A percentile compares a stretch with the other conserved stretches of the same genome.
These are phyloP conservation scores for Populus alba DNA, from an alignment of 345 rosid species.

Conservation along the genomic window DNA sequence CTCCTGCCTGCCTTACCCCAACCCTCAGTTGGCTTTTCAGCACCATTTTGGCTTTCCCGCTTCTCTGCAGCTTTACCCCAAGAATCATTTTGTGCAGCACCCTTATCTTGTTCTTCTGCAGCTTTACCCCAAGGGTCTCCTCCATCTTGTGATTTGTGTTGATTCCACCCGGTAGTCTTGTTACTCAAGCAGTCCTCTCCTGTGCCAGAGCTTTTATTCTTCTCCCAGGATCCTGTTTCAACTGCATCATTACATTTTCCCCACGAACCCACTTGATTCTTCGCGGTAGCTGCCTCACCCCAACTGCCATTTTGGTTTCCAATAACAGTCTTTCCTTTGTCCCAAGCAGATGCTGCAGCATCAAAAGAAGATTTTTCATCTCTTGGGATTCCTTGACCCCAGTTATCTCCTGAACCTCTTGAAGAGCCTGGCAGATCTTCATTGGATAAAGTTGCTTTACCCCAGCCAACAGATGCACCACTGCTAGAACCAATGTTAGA, in stretches of 20 bases:
- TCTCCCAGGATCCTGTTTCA: conserved; percentile 25
- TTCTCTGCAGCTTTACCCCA: conserved; percentile 20
- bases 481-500: conserved; percentile 31
- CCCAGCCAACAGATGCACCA: conserved; percentile 44
- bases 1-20: conserved; percentile 21
- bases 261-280: conserved; percentile 20
- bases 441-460: conserved; percentile 33
- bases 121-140: conserved; percentile 12
- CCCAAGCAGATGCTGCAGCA: conserved; percentile 40
- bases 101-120: conserved; percentile 9
- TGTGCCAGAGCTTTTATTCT: conserved; percentile 6
- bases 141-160: conserved; percentile 8
- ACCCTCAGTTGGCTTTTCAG: conserved; percentile 16
- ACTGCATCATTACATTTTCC: conserved; percentile 23
- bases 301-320: conserved; percentile 24
- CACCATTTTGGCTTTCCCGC: conserved; percentile 14
- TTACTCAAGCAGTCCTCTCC: conserved; percentile 7
- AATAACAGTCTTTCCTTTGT: conserved; percentile 16
- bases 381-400: conserved; percentile 31
- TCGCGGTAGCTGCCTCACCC: conserved; percentile 16
- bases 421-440: conserved; percentile 26
- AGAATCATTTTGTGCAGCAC: conserved; percentile 13
- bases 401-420: conserved; percentile 24
- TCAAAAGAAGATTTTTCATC: conserved; percentile 28
- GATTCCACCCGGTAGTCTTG: conserved; percentile 2